These are phyloP conservation scores for Durusdinium trenchii DNA, from an alignment of 73 alveolate species.

Conservation along the genomic window DNA sequence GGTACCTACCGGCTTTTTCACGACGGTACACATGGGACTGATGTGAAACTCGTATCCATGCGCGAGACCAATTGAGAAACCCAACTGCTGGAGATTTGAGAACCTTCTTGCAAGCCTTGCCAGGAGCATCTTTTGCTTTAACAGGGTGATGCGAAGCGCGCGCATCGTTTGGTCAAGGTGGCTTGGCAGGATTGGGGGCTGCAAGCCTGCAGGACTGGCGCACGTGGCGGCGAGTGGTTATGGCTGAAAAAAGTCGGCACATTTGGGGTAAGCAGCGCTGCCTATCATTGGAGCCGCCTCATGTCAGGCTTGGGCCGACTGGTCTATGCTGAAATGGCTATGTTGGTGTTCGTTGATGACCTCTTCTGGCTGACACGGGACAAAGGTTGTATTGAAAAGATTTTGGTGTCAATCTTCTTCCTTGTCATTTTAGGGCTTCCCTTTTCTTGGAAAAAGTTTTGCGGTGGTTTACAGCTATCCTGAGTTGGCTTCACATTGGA, in stretches of 20 bases:
- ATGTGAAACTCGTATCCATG: background rate
- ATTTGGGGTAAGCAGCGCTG: background rate
- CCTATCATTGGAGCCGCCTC: background rate
- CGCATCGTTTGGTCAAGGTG: background rate
- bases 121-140: background rate
- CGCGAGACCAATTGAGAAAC: background rate
- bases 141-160: background rate
- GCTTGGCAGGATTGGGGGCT: background rate
- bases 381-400: background rate
- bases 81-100: background rate
- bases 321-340: background rate
- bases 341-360: background rate
- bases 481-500: constrained; percentile 26
- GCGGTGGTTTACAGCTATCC: background rate
- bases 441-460: background rate
- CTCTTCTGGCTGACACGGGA: background rate
- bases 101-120: background rate
- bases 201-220: background rate
- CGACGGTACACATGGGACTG: background rate
- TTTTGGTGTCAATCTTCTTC: background rate
- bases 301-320: background rate
- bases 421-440: background rate
- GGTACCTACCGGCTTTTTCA: background rate
- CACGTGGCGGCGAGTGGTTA: background rate
- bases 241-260: constrained; percentile 33